These are phyloP conservation scores for Berkeleyomyces basicola DNA, from an alignment of 2,329 filamentous ascomycete genomes.

Conservation along the genomic window DNA sequence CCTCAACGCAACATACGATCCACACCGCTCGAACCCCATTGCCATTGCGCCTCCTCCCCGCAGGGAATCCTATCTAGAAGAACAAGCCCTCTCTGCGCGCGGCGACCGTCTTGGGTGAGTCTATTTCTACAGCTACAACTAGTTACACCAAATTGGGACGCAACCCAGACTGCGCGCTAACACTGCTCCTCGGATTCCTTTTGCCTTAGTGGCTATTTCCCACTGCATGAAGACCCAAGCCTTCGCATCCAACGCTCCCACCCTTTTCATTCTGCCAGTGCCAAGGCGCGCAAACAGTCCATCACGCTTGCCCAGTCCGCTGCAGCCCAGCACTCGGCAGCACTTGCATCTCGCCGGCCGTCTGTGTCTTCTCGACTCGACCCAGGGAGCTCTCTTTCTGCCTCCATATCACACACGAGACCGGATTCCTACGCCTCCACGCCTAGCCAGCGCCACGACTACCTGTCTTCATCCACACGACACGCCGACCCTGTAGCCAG, in stretches of 20 bases:
- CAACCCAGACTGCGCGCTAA: background rate
- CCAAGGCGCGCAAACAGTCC: conserved; percentile 10
- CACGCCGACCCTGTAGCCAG: background rate
- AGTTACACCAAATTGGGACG: no score
- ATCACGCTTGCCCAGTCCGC: conserved; percentile 11
- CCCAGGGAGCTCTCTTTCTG: conserved; percentile 1
- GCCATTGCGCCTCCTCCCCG: conserved; percentile 24
- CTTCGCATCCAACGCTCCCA: conserved; percentile 32
- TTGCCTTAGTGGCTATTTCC: conserved; percentile 38
- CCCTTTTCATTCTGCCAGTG: conserved; percentile 26
- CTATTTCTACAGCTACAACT: conserved; percentile 1
- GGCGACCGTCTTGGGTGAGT: conserved; percentile 43
- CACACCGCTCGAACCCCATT: conserved; percentile 26
- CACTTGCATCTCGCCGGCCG: background rate
- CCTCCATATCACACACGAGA: background rate
- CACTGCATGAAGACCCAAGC: conserved; percentile 38
- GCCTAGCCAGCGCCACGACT: background rate
- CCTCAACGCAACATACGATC: conserved; percentile 19
- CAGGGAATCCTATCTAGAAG: conserved; percentile 15
- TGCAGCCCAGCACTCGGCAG: conserved; percentile 1
- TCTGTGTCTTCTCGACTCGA: background rate
- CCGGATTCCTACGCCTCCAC: background rate
- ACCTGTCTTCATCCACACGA: conserved; percentile 2
- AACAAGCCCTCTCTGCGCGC: conserved; percentile 35
- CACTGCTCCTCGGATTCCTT: background rate